phyloP scores from a whole-genome alignment of 108 stramenopile species.

The Schizochytrium sp. region DNA sequence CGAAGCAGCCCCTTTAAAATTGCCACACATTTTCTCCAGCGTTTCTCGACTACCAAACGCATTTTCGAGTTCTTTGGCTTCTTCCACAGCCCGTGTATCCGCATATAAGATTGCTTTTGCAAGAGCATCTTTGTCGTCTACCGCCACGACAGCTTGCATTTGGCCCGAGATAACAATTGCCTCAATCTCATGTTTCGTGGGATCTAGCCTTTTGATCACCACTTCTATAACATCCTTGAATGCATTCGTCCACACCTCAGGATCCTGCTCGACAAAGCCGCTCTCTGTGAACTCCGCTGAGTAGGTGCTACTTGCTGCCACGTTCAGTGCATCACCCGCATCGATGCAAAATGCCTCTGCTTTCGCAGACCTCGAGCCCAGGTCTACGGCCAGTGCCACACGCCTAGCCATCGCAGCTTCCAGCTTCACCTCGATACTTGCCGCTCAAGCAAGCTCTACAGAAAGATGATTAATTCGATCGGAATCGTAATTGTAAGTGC shows the following conservation, averaged over 20 bases:
- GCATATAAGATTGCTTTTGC: not conserved
- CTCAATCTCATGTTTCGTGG: not conserved
- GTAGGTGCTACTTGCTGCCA: not conserved
- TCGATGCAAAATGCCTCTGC: not conserved
- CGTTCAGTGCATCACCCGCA: not conserved
- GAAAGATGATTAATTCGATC: no score
- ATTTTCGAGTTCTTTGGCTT: not conserved
- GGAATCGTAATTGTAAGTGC: no score
- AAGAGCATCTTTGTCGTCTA: not conserved
- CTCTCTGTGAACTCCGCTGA: not conserved
- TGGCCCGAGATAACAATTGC: not conserved
- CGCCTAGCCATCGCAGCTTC: conserved; percentile 69
- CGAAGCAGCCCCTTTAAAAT: not conserved
- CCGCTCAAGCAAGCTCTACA: no score
- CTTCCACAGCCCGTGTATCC: not conserved
- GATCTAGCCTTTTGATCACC: not conserved
- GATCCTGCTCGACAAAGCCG: conserved; percentile 34
- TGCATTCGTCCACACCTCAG: not conserved
- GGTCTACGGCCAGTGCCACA: conserved; percentile 72
- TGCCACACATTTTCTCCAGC: not conserved
- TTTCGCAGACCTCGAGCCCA: conserved; percentile 8
- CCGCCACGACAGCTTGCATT: not conserved
- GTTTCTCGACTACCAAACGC: not conserved
- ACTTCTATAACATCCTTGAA: not conserved
- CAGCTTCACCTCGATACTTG: no score